Conservation (phyloP, 2,329 filamentous ascomycete species). For the Phyllosticta citriasiana region DNA sequence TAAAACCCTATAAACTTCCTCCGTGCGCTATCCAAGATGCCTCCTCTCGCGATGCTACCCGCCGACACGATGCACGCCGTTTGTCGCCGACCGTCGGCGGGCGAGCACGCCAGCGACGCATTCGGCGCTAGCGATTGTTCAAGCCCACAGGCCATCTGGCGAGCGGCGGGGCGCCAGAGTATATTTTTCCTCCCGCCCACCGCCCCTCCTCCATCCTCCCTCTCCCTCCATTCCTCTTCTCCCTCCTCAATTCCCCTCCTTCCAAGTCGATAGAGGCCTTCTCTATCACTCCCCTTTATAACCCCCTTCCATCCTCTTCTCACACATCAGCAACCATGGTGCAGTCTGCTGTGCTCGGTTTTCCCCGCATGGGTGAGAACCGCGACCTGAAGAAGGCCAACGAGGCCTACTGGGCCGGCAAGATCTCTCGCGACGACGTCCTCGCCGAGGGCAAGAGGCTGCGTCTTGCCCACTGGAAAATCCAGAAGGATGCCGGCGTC, state of each 20-base stretch:
- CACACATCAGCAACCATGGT: conserved; percentile 30
- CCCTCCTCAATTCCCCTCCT: conserved; percentile 1
- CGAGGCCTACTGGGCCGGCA: conserved; percentile 94
- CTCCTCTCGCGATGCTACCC: background rate
- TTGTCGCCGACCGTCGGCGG: background rate
- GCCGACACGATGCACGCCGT: background rate
- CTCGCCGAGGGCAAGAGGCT: conserved; percentile 94
- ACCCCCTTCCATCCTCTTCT: background rate
- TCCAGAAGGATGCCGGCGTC: conserved; percentile 97
- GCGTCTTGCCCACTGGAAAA: conserved; percentile 95
- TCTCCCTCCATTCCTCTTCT: background rate
- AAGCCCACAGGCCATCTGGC: conserved; percentile 5
- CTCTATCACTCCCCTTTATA: background rate
- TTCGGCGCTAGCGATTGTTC: conserved; percentile 8
- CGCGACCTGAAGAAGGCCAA: conserved; percentile 99
- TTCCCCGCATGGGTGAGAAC: conserved; percentile 96
- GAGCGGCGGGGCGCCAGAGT: conserved; percentile 7
- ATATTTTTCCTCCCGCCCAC: conserved; percentile 9
- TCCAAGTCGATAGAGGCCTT: conserved; percentile 4
- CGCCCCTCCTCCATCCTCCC: conserved; percentile 1
- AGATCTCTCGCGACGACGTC: conserved; percentile 84
- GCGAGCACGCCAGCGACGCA: conserved; percentile 11
- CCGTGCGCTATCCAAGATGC: background rate
- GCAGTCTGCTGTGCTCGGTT: conserved; percentile 73
- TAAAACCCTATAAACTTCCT: background rate